Evolutionary conservation across 2,329 filamentous ascomycete genomes (phyloP).

Genomic region (Orbilia oligospora): DNA sequence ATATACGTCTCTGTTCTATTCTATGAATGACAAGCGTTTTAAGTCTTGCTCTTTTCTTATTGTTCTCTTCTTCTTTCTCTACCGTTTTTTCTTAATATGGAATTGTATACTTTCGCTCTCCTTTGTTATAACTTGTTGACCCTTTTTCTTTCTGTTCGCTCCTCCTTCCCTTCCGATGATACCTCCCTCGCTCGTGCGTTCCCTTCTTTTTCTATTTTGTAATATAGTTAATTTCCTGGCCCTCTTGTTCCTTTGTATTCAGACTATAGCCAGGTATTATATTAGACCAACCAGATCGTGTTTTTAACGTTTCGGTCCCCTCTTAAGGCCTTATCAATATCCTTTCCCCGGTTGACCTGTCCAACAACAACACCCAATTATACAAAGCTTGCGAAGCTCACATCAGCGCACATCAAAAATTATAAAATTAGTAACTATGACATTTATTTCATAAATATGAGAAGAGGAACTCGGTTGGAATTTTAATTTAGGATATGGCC

Average conservation of each 20-base stretch:
- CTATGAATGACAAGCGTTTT: conserved; percentile 33
- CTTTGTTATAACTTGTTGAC: conserved; percentile 5
- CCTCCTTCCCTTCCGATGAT: conserved; percentile 20
- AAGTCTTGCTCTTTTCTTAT: conserved; percentile 32
- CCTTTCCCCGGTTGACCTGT: too few species aligned
- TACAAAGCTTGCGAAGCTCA: too few species aligned
- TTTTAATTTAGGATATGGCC: too few species aligned
- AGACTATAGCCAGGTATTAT: conserved; percentile 3
- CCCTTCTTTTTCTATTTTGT: not conserved
- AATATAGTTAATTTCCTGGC: conserved; percentile 18
- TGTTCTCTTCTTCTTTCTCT: conserved; percentile 10
- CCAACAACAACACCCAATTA: too few species aligned
- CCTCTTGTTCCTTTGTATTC: conserved; percentile 20
- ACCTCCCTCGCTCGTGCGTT: conserved; percentile 34
- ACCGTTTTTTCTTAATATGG: conserved; percentile 18
- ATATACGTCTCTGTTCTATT: conserved; percentile 54
- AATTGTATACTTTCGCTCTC: conserved; percentile 19
- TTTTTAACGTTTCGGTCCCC: not conserved
- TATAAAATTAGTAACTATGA: too few species aligned
- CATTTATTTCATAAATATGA: too few species aligned
- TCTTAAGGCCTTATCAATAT: too few species aligned
- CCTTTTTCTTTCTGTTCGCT: not conserved
- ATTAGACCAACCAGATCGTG: conserved; percentile 2
- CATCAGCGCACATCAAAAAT: too few species aligned
- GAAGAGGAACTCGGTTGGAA: too few species aligned